Evolutionary conservation across 1,284 basidiomycete species (phyloP).

Genomic region (Ganoderma meredithae): DNA sequence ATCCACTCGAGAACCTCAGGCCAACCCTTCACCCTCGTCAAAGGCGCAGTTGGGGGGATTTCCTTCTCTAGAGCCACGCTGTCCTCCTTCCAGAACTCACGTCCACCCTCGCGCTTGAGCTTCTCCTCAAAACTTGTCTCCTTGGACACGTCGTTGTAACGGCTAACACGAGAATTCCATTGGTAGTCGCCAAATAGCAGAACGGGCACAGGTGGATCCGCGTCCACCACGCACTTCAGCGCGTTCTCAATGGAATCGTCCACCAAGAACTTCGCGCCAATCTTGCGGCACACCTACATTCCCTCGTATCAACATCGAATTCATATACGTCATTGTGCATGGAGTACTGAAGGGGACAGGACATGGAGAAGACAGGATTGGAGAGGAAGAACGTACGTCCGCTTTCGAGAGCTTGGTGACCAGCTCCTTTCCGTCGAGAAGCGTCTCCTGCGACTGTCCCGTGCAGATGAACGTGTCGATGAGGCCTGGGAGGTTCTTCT

Average conservation of each 20-base stretch:
- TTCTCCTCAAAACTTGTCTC: slow-evolving; percentile 67
- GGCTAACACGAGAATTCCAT: slow-evolving; percentile 71
- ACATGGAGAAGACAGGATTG: not conserved
- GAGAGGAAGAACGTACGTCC: slow-evolving; percentile 52
- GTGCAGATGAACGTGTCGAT: slow-evolving; percentile 80
- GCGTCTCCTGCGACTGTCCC: slow-evolving; percentile 70
- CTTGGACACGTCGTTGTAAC: slow-evolving; percentile 53
- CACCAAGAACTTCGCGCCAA: slow-evolving; percentile 71
- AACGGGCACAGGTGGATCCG: slow-evolving; percentile 55
- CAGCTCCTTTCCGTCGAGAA: slow-evolving; percentile 55
- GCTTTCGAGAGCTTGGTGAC: slow-evolving; percentile 73
- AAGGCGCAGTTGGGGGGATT: slow-evolving; percentile 51
- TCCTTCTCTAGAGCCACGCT: slow-evolving; percentile 37
- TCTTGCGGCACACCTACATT: slow-evolving; percentile 64
- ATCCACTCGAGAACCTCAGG: slow-evolving; percentile 60
- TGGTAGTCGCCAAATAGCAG: slow-evolving; percentile 80
- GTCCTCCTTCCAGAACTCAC: slow-evolving; percentile 67
- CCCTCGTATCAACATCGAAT: not conserved
- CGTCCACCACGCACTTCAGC: slow-evolving; percentile 55
- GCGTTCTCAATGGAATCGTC: slow-evolving; percentile 86
- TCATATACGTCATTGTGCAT: no score
- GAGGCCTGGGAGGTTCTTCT: slow-evolving; percentile 69
- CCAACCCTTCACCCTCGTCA: slow-evolving; percentile 65
- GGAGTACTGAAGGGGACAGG: no score
- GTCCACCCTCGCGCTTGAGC: slow-evolving; percentile 54